Conservation (phyloP, 192 early-diverging fungal genomes). For the Coemansia sp. region DNA sequence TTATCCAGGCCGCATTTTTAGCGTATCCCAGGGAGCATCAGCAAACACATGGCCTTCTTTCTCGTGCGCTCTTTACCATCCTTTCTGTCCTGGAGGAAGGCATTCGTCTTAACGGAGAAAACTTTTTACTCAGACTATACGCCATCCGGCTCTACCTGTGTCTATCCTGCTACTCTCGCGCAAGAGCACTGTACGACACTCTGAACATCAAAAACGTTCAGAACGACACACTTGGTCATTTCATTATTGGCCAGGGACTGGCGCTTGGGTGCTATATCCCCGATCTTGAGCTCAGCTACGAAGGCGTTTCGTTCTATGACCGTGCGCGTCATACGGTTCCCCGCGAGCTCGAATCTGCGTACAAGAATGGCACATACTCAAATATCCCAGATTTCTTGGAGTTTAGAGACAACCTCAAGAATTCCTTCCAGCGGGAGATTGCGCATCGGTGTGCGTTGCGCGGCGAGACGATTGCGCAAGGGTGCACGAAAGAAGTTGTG, state of each 20-base stretch:
- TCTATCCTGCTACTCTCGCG: slow-evolving; percentile 63
- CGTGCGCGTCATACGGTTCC: slow-evolving; percentile 79
- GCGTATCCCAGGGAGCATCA: slow-evolving; percentile 17
- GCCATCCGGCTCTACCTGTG: slow-evolving; percentile 78
- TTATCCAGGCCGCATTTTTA: slow-evolving; percentile 34
- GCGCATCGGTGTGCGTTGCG: slow-evolving; percentile 65
- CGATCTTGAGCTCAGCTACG: slow-evolving; percentile 58
- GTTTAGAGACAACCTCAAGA: slow-evolving; percentile 68
- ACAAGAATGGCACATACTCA: slow-evolving; percentile 81
- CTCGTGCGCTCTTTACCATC: slow-evolving; percentile 40
- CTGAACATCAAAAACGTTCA: slow-evolving; percentile 93
- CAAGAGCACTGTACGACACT: slow-evolving; percentile 61
- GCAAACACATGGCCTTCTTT: slow-evolving; percentile 7
- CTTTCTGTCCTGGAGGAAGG: slow-evolving; percentile 74
- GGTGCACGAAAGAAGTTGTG: slow-evolving; percentile 54
- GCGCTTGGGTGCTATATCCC: slow-evolving; percentile 35
- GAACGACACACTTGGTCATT: slow-evolving; percentile 78
- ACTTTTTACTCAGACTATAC: slow-evolving; percentile 85
- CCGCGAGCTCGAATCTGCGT: slow-evolving; percentile 82
- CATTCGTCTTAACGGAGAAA: slow-evolving; percentile 69
- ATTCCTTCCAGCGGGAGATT: slow-evolving; percentile 75
- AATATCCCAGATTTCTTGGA: slow-evolving; percentile 88
- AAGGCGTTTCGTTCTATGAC: slow-evolving; percentile 71
- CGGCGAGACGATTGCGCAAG: slow-evolving; percentile 58
- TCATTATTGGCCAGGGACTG: slow-evolving; percentile 37